Conservation (phyloP, 164 flowering plant species). For the Sedum album region DNA sequence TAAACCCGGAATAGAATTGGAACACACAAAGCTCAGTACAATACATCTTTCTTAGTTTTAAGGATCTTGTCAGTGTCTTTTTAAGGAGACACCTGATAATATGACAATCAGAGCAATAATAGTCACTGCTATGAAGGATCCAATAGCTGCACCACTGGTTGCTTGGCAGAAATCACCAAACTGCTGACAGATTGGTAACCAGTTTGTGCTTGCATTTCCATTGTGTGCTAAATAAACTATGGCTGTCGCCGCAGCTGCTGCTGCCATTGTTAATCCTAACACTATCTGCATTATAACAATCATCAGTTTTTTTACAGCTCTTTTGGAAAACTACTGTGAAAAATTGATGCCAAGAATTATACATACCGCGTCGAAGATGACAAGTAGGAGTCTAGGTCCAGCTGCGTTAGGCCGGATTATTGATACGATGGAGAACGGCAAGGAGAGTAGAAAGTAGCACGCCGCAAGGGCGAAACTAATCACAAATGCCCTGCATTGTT, state of each 20-base stretch:
- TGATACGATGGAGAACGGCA: slow-evolving; percentile 62
- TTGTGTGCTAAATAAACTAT: slow-evolving; percentile 73
- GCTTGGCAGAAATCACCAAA: slow-evolving; percentile 56
- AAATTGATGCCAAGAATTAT: too few species aligned
- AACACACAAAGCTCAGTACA: background rate
- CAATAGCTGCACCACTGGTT: slow-evolving; percentile 54
- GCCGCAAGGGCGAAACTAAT: slow-evolving; percentile 47
- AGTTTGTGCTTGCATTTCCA: slow-evolving; percentile 60
- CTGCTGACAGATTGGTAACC: slow-evolving; percentile 71
- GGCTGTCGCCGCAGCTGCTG: slow-evolving; percentile 50
- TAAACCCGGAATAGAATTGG: background rate
- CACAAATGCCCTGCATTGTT: slow-evolving; percentile 60
- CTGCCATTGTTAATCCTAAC: slow-evolving; percentile 37
- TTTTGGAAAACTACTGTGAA: background rate
- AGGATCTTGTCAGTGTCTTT: slow-evolving; percentile 17
- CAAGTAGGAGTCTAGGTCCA: slow-evolving; percentile 44
- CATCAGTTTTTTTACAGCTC: background rate
- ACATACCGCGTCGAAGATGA: slow-evolving; percentile 54
- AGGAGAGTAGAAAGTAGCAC: slow-evolving; percentile 65
- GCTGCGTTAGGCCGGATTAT: slow-evolving; percentile 49
- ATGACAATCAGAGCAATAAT: slow-evolving; percentile 39
- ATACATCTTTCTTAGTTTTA: background rate
- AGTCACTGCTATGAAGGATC: slow-evolving; percentile 36
- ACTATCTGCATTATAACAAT: slow-evolving; percentile 31
- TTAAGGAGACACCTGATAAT: slow-evolving; percentile 43